A percentile compares a stretch with the other conserved stretches of the same genome.
Evolutionary conservation across 768 basidiomycete genomes (phyloP).

Genomic region (Xanthoconium stramineum): DNA sequence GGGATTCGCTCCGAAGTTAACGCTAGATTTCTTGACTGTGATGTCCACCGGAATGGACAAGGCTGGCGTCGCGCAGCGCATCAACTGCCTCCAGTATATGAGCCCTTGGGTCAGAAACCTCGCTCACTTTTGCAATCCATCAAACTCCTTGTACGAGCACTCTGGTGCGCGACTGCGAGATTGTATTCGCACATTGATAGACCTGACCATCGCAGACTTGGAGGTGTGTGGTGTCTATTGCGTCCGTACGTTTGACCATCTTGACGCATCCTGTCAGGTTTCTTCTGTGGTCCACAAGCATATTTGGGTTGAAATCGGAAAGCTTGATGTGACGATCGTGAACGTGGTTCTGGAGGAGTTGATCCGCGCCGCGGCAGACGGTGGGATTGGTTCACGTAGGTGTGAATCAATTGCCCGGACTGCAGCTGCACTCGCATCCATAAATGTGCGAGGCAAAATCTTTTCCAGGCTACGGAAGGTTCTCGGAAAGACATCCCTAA

Average conservation of each 20-base stretch:
- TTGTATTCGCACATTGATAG: slow-evolving; percentile 74
- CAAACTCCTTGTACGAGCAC: slow-evolving; percentile 62
- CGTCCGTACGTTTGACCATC: neutral
- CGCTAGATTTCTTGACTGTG: slow-evolving; percentile 87
- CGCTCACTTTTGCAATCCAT: slow-evolving; percentile 64
- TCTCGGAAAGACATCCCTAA: slow-evolving; percentile 67
- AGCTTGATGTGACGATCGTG: slow-evolving; percentile 60
- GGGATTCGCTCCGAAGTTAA: slow-evolving; percentile 73
- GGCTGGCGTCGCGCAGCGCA: slow-evolving; percentile 48
- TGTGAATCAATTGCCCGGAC: slow-evolving; percentile 77
- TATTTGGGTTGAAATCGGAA: slow-evolving; percentile 76
- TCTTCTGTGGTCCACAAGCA: slow-evolving; percentile 63
- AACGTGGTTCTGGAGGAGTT: slow-evolving; percentile 80
- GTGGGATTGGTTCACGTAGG: slow-evolving; percentile 69
- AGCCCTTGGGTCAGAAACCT: slow-evolving; percentile 89
- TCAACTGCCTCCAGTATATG: slow-evolving; percentile 77
- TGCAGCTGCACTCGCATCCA: slow-evolving; percentile 69
- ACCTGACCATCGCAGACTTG: slow-evolving; percentile 67
- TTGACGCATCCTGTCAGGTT: slow-evolving; percentile 42
- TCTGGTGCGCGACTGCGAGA: slow-evolving; percentile 76
- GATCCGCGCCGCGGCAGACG: slow-evolving; percentile 78
- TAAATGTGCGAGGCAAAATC: slow-evolving; percentile 74
- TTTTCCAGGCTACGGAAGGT: slow-evolving; percentile 78
- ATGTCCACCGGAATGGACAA: slow-evolving; percentile 64
- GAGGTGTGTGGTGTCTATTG: slow-evolving; percentile 50